Evolutionary conservation across 164 flowering plant genomes (phyloP).

Genomic region (Piper longum): DNA sequence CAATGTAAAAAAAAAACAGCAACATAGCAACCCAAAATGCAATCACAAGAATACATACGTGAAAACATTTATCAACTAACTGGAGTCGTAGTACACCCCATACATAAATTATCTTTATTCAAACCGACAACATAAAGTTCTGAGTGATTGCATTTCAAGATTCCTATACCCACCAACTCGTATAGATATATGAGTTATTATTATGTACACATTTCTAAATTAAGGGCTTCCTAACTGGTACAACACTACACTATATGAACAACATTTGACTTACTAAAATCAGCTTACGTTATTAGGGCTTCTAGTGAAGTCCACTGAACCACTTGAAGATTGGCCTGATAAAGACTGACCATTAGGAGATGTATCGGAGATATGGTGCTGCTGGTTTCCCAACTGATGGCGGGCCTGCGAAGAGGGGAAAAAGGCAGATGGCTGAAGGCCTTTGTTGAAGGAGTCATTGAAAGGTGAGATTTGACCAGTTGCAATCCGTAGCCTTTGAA

Average conservation of each 20-base stretch:
- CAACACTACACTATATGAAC: background rate
- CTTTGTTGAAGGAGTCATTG: slow-evolving; percentile 37
- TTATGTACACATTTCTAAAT: background rate
- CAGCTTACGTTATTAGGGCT: slow-evolving; percentile 9
- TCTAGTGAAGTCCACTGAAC: slow-evolving; percentile 43
- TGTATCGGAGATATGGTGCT: slow-evolving; percentile 34
- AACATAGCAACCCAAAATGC: too few species aligned
- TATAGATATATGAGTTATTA: too few species aligned
- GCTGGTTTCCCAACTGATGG: slow-evolving; percentile 28
- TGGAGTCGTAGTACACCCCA: too few species aligned
- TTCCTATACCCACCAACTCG: too few species aligned
- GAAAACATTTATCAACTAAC: too few species aligned
- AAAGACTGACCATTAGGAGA: slow-evolving; percentile 19
- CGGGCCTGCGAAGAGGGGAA: slow-evolving; percentile 25
- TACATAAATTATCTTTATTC: too few species aligned
- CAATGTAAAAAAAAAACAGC: too few species aligned
- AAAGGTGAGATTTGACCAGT: slow-evolving; percentile 38
- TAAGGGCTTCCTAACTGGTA: background rate
- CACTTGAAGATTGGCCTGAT: slow-evolving; percentile 32
- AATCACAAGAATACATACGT: too few species aligned
- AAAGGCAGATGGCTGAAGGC: slow-evolving; percentile 17
- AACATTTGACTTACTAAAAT: background rate
- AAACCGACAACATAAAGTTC: too few species aligned
- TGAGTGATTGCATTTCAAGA: too few species aligned
- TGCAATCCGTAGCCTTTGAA: slow-evolving; percentile 65